Conservation (phyloP, 2,329 filamentous ascomycete species). For the Penicillium corylophilum region DNA sequence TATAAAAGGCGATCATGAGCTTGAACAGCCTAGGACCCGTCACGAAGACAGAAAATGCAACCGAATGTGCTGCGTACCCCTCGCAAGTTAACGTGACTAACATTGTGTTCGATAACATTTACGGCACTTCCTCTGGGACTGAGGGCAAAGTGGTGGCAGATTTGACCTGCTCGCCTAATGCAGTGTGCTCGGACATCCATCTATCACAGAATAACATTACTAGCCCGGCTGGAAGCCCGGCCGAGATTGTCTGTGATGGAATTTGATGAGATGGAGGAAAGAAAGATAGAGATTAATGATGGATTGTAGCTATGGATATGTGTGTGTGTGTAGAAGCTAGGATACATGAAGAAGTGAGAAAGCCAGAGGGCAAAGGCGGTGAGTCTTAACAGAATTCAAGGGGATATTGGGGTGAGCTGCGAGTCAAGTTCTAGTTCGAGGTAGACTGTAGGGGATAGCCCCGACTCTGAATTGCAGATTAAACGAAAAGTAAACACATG, state of each 20-base stretch:
- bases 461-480: no score
- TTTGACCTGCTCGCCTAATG: constrained; percentile 57
- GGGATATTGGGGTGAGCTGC: constrained; percentile 43
- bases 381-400: no score
- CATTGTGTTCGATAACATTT: constrained; percentile 59
- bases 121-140: constrained; percentile 57
- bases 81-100: constrained; percentile 60
- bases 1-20: not conserved
- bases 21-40: no score
- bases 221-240: constrained; percentile 47
- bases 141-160: constrained; percentile 56
- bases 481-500: no score
- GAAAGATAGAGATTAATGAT: no score
- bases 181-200: constrained; percentile 57
- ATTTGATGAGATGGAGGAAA: constrained; percentile 41
- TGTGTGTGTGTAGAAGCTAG: no score
- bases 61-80: constrained; percentile 54
- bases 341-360: no score
- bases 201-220: constrained; percentile 57
- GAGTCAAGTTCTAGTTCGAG: constrained; percentile 18
- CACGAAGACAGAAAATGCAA: no score
- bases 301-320: no score
- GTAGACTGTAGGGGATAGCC: not conserved
- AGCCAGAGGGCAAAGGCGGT: no score
- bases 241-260: constrained; percentile 54